phyloP scores from a whole-genome alignment of 169 alveolate genomes.

The Plasmodium falciparum region DNA sequence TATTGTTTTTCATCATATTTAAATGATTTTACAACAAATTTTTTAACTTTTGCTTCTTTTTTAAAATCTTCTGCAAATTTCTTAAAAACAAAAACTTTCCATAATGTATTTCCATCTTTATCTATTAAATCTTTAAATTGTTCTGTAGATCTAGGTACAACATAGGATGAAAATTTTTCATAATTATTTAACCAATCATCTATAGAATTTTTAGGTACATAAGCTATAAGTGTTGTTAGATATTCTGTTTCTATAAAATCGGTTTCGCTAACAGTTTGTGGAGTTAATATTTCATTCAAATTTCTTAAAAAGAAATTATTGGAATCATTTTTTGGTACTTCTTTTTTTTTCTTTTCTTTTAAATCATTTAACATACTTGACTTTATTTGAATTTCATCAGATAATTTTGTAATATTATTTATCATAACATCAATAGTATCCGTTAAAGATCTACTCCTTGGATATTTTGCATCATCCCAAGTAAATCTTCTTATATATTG shows the following conservation, averaged over 20 bases:
- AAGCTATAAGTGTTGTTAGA: conserved; percentile 88
- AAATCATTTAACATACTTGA: conserved; percentile 88
- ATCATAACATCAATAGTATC: conserved; percentile 87
- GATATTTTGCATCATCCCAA: conserved; percentile 94
- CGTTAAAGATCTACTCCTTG: conserved; percentile 87
- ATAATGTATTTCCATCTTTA: conserved; percentile 85
- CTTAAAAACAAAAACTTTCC: conserved; percentile 88
- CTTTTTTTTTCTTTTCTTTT: conserved; percentile 80
- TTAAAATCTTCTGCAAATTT: conserved; percentile 85
- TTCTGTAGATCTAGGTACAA: conserved; percentile 90
- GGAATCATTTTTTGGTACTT: conserved; percentile 75
- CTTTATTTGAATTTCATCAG: conserved; percentile 87
- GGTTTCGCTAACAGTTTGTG: conserved; percentile 86
- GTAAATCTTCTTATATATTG: conserved; percentile 87
- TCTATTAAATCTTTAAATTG: conserved; percentile 81
- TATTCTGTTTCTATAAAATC: conserved; percentile 89
- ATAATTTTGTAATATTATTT: conserved; percentile 86
- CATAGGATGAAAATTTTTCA: conserved; percentile 83
- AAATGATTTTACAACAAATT: conserved; percentile 86
- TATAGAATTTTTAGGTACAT: conserved; percentile 86
- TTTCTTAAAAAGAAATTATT: conserved; percentile 81
- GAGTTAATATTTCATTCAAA: conserved; percentile 89
- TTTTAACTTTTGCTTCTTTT: conserved; percentile 82
- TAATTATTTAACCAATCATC: conserved; percentile 83
- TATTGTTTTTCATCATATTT: conserved; percentile 88